A percentile compares a stretch with the other conserved stretches of the same genome.
phyloP scores from a whole-genome alignment of 768 basidiomycete species.

The Leccinellum albellum region DNA sequence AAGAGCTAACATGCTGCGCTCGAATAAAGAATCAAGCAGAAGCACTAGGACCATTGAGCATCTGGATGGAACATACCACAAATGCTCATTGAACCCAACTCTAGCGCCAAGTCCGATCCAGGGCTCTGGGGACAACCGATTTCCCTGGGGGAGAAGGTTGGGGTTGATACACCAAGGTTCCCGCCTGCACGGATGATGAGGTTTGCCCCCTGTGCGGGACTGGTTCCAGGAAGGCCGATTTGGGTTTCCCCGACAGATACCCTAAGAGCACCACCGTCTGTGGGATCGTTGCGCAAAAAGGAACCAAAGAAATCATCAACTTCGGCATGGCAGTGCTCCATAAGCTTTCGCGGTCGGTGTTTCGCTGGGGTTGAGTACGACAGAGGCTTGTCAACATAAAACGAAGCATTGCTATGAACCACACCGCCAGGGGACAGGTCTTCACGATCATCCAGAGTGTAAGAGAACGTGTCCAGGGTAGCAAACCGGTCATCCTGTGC shows the following conservation, averaged over 20 bases:
- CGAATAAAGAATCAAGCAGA: not conserved
- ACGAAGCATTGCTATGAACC: slow-evolving; percentile 10
- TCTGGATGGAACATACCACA: slow-evolving; percentile 24
- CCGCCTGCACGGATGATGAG: not conserved
- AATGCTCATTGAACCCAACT: slow-evolving; percentile 22
- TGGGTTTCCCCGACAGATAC: not conserved
- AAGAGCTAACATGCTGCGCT: not conserved
- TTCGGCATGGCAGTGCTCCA: not conserved
- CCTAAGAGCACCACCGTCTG: not conserved
- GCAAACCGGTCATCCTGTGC: slow-evolving; percentile 11
- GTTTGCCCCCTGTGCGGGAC: slow-evolving; percentile 2
- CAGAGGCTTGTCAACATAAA: slow-evolving; percentile 21
- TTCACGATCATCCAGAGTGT: not conserved
- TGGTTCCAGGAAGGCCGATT: slow-evolving; percentile 13
- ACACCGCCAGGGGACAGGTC: slow-evolving; percentile 1
- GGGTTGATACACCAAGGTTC: not conserved
- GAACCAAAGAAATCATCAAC: not conserved
- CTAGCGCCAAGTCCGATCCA: slow-evolving; percentile 18
- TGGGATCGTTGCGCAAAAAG: not conserved
- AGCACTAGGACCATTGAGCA: not conserved
- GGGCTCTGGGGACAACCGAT: slow-evolving; percentile 12
- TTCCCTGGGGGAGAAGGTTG: not conserved
- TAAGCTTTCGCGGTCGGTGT: slow-evolving; percentile 1
- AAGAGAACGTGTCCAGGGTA: too few species aligned
- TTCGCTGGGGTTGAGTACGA: slow-evolving; percentile 27